These are phyloP conservation scores for Aspergillus amoenus DNA, from an alignment of 2,329 filamentous ascomycete genomes.

Conservation along the genomic window DNA sequence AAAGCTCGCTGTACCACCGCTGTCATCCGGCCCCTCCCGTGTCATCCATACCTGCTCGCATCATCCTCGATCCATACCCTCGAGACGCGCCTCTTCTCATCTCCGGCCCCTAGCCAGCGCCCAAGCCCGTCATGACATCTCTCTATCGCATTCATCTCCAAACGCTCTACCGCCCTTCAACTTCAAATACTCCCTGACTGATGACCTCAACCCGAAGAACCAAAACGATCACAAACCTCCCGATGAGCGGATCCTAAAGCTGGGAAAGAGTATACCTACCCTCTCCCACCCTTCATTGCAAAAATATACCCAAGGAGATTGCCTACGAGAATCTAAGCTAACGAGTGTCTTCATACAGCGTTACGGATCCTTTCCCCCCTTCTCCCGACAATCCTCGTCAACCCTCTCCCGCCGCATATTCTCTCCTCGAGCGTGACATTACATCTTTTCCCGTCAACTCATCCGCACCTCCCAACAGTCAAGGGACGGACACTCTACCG, in stretches of 20 bases:
- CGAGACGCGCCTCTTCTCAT: constrained; percentile 23
- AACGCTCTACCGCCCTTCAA: constrained; percentile 11
- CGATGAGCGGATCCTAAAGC: constrained; percentile 60
- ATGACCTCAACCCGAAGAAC: constrained; percentile 20
- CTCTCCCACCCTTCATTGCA: constrained; percentile 14
- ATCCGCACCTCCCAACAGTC: constrained; percentile 76
- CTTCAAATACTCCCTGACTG: constrained; percentile 14
- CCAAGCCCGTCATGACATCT: constrained; percentile 36
- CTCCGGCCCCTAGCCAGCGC: constrained; percentile 37
- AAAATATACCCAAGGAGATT: not conserved
- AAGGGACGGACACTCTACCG: constrained; percentile 87
- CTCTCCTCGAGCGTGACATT: constrained; percentile 62
- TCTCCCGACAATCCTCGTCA: constrained; percentile 60
- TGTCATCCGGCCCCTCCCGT: constrained; percentile 2
- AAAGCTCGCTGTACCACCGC: constrained; percentile 10
- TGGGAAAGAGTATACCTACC: constrained; percentile 57
- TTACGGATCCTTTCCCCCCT: constrained; percentile 62
- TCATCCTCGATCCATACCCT: constrained; percentile 3
- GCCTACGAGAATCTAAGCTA: not conserved
- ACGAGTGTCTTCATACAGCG: constrained; percentile 40
- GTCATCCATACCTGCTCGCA: constrained; percentile 12
- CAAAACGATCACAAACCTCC: constrained; percentile 49
- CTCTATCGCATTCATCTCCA: constrained; percentile 20
- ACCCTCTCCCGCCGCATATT: constrained; percentile 61
- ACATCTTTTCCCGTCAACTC: constrained; percentile 63